phyloP scores from a whole-genome alignment of 768 basidiomycete species.

The Omphalotus guepiniiformis region DNA sequence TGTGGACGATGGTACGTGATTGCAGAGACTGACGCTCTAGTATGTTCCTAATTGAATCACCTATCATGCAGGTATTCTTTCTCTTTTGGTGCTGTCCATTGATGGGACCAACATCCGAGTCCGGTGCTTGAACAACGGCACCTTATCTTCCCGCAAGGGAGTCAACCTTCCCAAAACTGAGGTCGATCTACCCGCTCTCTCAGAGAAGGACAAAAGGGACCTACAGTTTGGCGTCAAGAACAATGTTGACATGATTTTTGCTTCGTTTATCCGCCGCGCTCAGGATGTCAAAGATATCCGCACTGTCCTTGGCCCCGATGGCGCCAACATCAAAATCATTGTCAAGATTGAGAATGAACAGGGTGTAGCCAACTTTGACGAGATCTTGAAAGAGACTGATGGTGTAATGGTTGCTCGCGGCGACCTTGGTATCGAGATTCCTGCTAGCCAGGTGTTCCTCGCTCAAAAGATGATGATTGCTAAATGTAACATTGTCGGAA shows the following conservation, averaged over 20 bases:
- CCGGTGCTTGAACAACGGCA: constrained; percentile 86
- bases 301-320: constrained; percentile 88
- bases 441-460: constrained; percentile 98
- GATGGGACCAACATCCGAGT: constrained; percentile 81
- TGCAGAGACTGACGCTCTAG: constrained; percentile 1
- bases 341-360: constrained; percentile 99
- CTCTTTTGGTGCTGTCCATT: constrained; percentile 87
- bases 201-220: constrained; percentile 97
- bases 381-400: constrained; percentile 91
- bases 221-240: constrained; percentile 94
- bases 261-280: constrained; percentile 95
- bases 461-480: constrained; percentile 99
- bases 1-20: constrained; percentile 81
- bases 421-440: constrained; percentile 98
- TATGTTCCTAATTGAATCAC: background rate
- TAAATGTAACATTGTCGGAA: constrained; percentile 97
- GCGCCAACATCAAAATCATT: constrained; percentile 96
- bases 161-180: constrained; percentile 98
- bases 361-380: constrained; percentile 98
- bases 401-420: constrained; percentile 99
- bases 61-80: constrained; percentile 63
- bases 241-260: constrained; percentile 98
- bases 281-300: constrained; percentile 95
- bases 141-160: constrained; percentile 93
- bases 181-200: constrained; percentile 96